A percentile compares a stretch with the other conserved stretches of the same genome.
Evolutionary conservation across 2,329 filamentous ascomycete species (phyloP).

Genomic region (Emergomyces pasteurianus): DNA sequence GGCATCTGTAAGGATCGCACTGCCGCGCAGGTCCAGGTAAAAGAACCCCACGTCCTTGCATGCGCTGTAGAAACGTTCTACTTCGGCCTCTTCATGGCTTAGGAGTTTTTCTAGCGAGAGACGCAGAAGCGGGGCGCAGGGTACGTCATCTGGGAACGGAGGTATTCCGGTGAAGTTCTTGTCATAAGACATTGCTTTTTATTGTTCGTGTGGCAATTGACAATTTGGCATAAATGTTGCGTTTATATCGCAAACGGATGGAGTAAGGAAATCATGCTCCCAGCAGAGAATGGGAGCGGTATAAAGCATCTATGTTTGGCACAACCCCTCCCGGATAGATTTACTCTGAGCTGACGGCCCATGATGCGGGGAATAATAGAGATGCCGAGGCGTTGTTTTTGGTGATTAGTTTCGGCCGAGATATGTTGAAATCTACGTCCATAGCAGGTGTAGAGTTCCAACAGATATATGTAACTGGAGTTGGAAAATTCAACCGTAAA

Average conservation of each 20-base stretch:
- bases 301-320: neutral
- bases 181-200: neutral
- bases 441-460: neutral
- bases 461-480: neutral
- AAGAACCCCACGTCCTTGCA: conserved; percentile 45
- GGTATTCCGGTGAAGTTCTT: conserved; percentile 21
- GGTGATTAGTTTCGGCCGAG: neutral
- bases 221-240: neutral
- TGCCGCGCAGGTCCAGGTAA: conserved; percentile 39
- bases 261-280: neutral
- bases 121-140: conserved; percentile 33
- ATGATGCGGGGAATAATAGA: neutral
- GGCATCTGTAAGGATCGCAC: conserved; percentile 31
- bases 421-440: no score
- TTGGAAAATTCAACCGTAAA: neutral
- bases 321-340: no score
- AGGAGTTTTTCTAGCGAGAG: conserved; percentile 30
- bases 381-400: neutral
- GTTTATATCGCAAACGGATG: neutral
- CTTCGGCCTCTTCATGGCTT: conserved; percentile 23
- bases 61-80: conserved; percentile 25
- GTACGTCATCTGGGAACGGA: conserved; percentile 32
- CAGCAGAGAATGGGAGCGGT: neutral
- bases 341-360: no score
- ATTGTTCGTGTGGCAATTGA: neutral